Percentiles rank a stretch among this genome's conserved stretches.
Evolutionary conservation across 2,329 filamentous ascomycete genomes (phyloP).

Genomic region (Tolypocladium tundrense): DNA sequence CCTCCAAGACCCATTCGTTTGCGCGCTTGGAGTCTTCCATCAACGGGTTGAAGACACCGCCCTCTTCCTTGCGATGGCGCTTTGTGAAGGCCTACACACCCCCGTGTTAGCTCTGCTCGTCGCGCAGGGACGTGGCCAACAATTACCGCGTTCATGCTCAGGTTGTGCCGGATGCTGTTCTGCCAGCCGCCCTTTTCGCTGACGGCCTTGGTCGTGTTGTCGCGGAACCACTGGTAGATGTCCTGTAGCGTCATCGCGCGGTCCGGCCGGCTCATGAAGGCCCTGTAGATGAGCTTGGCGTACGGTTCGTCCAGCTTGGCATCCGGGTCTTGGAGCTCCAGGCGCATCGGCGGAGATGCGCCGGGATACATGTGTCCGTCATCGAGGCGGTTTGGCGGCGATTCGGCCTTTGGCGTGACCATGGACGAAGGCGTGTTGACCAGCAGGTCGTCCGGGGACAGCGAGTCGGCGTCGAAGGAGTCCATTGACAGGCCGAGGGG

Average conservation of each 20-base stretch:
- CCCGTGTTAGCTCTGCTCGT: slow-evolving; percentile 1
- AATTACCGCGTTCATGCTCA: slow-evolving; percentile 86
- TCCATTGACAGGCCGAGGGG: slow-evolving; percentile 1
- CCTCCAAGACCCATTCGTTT: slow-evolving; percentile 66
- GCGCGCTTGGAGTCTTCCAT: slow-evolving; percentile 47
- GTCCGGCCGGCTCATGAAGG: slow-evolving; percentile 56
- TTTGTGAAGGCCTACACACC: slow-evolving; percentile 30
- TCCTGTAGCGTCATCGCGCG: slow-evolving; percentile 72
- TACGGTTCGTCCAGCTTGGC: slow-evolving; percentile 53
- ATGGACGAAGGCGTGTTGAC: slow-evolving; percentile 2
- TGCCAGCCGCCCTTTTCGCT: slow-evolving; percentile 79
- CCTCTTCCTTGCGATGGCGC: slow-evolving; percentile 15
- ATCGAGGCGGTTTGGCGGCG: neutral
- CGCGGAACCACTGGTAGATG: slow-evolving; percentile 82
- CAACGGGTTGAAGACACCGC: slow-evolving; percentile 1
- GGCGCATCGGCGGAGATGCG: slow-evolving; percentile 9
- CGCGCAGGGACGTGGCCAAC: neutral
- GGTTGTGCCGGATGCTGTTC: slow-evolving; percentile 90
- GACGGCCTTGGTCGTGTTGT: slow-evolving; percentile 69
- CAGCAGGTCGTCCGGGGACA: slow-evolving; percentile 3
- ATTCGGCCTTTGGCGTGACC: slow-evolving; percentile 2
- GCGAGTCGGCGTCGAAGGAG: slow-evolving; percentile 4
- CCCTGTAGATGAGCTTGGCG: slow-evolving; percentile 68
- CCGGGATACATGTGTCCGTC: slow-evolving; percentile 2
- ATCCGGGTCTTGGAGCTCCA: slow-evolving; percentile 2